phyloP scores from a whole-genome alignment of 192 early-diverging fungal species.

The Linnemannia exigua region DNA sequence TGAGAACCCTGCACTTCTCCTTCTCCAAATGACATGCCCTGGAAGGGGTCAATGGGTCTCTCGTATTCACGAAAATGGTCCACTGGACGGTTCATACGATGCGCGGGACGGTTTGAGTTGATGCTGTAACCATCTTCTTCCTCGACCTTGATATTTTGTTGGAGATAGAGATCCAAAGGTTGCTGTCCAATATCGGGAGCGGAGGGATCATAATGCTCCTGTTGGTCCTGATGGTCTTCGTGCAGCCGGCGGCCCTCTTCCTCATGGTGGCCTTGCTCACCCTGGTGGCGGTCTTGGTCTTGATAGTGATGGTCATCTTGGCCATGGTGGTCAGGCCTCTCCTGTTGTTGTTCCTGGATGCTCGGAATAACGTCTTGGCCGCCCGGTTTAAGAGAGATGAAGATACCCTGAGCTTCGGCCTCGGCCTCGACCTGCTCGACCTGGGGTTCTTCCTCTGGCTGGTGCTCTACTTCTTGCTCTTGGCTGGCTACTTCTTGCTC shows the following conservation, averaged over 20 bases:
- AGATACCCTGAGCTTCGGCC: neutral
- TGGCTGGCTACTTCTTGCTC: neutral
- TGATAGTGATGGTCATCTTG: neutral
- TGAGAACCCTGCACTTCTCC: neutral
- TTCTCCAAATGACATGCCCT: neutral
- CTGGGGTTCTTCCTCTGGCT: neutral
- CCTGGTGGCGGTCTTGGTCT: neutral
- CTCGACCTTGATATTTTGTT: neutral
- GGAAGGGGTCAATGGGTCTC: neutral
- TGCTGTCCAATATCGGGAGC: neutral
- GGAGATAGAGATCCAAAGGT: neutral
- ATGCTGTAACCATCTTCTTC: neutral
- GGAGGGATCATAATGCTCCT: neutral
- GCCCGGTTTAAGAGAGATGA: constrained; percentile 11
- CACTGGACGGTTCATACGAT: constrained; percentile 11
- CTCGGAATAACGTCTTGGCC: neutral
- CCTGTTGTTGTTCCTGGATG: neutral
- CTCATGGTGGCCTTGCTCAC: too few relatives aligned
- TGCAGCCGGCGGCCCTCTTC: neutral
- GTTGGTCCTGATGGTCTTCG: neutral
- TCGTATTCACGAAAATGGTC: constrained; percentile 11
- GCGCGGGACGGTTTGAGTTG: neutral
- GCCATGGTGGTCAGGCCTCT: neutral
- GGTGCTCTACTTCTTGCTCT: neutral
- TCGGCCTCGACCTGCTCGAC: neutral